Evolutionary conservation across 2,329 filamentous ascomycete species (phyloP).

Genomic region (Penicillium griseofulvum): DNA sequence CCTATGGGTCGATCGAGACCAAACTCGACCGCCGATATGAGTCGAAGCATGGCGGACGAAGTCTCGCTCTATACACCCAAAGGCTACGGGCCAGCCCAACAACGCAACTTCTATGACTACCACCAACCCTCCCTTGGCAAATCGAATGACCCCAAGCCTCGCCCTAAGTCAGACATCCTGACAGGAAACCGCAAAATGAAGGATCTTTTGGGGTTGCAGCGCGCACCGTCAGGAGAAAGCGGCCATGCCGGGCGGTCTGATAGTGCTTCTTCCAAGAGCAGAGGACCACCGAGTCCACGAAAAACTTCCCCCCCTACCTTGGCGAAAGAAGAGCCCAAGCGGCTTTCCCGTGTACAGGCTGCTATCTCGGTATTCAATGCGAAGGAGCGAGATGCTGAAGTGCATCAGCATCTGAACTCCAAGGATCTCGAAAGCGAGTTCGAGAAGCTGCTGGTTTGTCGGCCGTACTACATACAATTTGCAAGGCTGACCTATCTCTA

Average conservation of each 20-base stretch:
- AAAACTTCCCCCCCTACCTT: slow-evolving; percentile 28
- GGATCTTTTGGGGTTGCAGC: slow-evolving; percentile 32
- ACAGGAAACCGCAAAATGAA: slow-evolving; percentile 42
- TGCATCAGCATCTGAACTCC: slow-evolving; percentile 46
- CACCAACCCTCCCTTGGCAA: slow-evolving; percentile 47
- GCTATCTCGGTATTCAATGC: slow-evolving; percentile 63
- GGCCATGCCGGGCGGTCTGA: slow-evolving; percentile 12
- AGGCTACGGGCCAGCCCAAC: slow-evolving; percentile 60
- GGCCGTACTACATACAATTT: slow-evolving; percentile 15
- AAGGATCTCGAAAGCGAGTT: slow-evolving; percentile 62
- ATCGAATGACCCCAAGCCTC: slow-evolving; percentile 41
- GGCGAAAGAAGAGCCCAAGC: slow-evolving; percentile 42
- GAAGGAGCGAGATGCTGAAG: slow-evolving; percentile 50
- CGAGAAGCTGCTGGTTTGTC: slow-evolving; percentile 58
- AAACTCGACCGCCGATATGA: slow-evolving; percentile 42
- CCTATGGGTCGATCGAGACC: slow-evolving; percentile 37
- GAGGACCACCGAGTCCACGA: slow-evolving; percentile 22
- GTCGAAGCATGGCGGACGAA: slow-evolving; percentile 52
- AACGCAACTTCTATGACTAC: slow-evolving; percentile 59
- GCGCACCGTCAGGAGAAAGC: slow-evolving; percentile 26
- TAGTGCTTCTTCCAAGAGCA: slow-evolving; percentile 18
- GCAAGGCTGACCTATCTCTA: slow-evolving; percentile 44
- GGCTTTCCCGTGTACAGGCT: slow-evolving; percentile 59
- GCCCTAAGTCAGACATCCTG: slow-evolving; percentile 55
- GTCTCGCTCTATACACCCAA: slow-evolving; percentile 59